phyloP scores from a whole-genome alignment of 495 filamentous ascomycete species.

The Neurospora sp. region DNA sequence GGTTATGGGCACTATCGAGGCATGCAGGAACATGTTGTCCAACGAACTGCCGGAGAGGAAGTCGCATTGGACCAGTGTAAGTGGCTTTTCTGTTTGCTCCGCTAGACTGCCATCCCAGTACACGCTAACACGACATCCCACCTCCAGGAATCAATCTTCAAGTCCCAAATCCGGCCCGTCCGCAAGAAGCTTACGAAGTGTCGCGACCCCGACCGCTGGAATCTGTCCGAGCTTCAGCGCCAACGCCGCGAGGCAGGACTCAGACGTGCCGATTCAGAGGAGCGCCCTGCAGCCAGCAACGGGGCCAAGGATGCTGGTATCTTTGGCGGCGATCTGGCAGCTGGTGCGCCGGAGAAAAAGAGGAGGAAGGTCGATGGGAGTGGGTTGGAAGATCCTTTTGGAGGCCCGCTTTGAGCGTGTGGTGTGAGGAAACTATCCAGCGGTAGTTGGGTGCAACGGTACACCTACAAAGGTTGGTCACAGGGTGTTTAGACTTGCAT shows the following conservation, averaged over 20 bases:
- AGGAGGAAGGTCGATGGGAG: constrained; percentile 49
- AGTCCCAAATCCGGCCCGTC: constrained; percentile 40
- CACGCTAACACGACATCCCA: not conserved
- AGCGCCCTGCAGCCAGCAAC: constrained; percentile 7
- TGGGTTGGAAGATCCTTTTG: constrained; percentile 48
- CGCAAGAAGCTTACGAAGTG: constrained; percentile 71
- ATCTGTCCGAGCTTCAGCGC: constrained; percentile 49
- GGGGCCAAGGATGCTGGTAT: constrained; percentile 34
- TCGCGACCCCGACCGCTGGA: constrained; percentile 59
- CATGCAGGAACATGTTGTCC: constrained; percentile 42
- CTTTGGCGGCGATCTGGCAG: constrained; percentile 26
- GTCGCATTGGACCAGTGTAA: constrained; percentile 34
- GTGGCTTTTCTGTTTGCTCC: constrained; percentile 1
- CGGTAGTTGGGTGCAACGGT: not conserved
- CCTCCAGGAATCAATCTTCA: constrained; percentile 22
- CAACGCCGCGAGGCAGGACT: constrained; percentile 31
- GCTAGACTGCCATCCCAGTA: not conserved
- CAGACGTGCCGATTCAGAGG: constrained; percentile 32
- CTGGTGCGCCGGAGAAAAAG: constrained; percentile 36
- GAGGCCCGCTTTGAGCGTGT: constrained; percentile 25
- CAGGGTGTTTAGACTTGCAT: not conserved
- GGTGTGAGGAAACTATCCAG: not conserved
- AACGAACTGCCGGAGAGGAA: constrained; percentile 35
- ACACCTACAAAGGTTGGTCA: not conserved
- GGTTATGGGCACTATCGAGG: constrained; percentile 36